A percentile compares a stretch with the other conserved stretches of the same genome.
phyloP scores from a whole-genome alignment of 257 asterid genomes.

The Capsicum pubescens region DNA sequence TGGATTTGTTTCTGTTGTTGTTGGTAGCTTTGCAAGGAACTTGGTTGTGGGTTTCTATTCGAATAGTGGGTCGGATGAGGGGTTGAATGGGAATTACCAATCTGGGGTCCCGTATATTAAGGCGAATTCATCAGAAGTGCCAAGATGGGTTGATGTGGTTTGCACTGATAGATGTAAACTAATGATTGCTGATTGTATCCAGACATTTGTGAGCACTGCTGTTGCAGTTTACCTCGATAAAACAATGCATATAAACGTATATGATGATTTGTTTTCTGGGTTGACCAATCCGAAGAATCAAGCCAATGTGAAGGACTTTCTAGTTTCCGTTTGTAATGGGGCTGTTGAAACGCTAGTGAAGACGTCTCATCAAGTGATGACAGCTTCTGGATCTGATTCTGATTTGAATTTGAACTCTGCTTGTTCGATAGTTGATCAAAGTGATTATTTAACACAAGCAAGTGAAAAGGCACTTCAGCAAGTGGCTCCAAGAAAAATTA shows the following conservation, averaged over 20 bases:
- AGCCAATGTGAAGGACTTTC: conserved; percentile 56
- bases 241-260: conserved; percentile 83
- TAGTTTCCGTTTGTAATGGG: conserved; percentile 87
- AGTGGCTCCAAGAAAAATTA: conserved; percentile 40
- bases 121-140: conserved; percentile 44
- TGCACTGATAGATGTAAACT: conserved; percentile 66
- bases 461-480: conserved; percentile 40
- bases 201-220: conserved; percentile 82
- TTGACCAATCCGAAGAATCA: conserved; percentile 93
- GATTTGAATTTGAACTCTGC: conserved; percentile 36
- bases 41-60: conserved; percentile 76
- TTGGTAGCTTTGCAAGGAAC: conserved; percentile 89
- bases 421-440: conserved; percentile 42
- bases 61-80: conserved; percentile 41
- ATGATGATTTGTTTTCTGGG: conserved; percentile 83
- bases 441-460: conserved; percentile 39
- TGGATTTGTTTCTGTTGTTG: conserved; percentile 77
- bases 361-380: conserved; percentile 86
- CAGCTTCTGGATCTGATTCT: conserved; percentile 59
- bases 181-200: conserved; percentile 76
- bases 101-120: conserved; percentile 32
- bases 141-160: conserved; percentile 63
- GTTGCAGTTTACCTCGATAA: conserved; percentile 88
- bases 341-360: conserved; percentile 88
- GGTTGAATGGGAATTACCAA: conserved; percentile 40